These are phyloP conservation scores for Metschnikowia drakensbergensis DNA, from an alignment of 805 yeast genomes.

Conservation along the genomic window DNA sequence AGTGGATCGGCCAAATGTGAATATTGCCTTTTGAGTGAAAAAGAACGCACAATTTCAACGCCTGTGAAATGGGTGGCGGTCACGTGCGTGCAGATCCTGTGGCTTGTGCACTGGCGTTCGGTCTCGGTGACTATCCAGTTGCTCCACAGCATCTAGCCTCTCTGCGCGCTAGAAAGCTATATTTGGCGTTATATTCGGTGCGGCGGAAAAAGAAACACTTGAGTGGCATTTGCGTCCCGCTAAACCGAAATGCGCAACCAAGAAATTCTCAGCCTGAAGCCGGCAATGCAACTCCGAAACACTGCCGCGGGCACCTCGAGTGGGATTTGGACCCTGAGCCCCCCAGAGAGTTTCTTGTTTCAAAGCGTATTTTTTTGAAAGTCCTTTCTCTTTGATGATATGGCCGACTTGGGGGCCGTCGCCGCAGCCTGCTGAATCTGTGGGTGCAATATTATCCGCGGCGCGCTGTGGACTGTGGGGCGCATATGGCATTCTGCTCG, in stretches of 20 bases:
- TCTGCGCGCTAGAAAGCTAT: neutral
- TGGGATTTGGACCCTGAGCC: neutral
- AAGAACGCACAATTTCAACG: neutral
- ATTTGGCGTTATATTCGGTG: neutral
- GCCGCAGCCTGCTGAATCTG: neutral
- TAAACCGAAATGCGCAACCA: slow-evolving; percentile 6
- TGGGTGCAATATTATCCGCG: neutral
- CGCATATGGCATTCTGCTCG: neutral
- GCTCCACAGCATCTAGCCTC: neutral
- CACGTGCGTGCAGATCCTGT: neutral
- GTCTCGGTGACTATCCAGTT: neutral
- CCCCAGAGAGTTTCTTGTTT: neutral
- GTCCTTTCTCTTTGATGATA: neutral
- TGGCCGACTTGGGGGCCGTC: neutral
- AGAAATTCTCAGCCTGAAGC: neutral
- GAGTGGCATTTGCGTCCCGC: slow-evolving; percentile 5
- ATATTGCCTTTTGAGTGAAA: neutral
- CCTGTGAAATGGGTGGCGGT: neutral
- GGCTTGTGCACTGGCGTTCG: neutral
- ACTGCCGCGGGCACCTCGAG: neutral
- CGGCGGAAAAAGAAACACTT: slow-evolving; percentile 4
- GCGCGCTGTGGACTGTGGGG: slow-evolving; percentile 7
- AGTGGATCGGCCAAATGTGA: slow-evolving; percentile 15
- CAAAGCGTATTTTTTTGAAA: too few relatives aligned
- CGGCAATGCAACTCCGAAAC: neutral